Evolutionary conservation across 2,329 filamentous ascomycete genomes (phyloP), one percentile per base, ranked within the genome.

Genomic region (Epichloe amarillans): DNA sequence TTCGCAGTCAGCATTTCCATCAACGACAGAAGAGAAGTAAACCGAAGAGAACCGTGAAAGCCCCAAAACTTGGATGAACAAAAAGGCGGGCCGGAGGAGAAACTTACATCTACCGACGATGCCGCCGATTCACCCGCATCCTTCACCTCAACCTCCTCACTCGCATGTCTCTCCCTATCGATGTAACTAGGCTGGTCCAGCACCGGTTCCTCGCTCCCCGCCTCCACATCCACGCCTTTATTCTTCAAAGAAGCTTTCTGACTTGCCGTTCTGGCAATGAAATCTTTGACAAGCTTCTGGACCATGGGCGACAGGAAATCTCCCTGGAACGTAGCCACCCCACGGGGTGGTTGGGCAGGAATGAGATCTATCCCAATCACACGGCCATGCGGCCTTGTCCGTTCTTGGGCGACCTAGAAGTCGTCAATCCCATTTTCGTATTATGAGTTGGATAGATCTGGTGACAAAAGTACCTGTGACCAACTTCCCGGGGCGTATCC

Each of bases 361-460:
- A 98, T 88, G 48, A 98, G 78, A 65, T 98, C 93, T 60, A 98
- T 91, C 11, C 93, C 94, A 30, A 98, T 73, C 12, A 98, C 83
- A 42, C 84, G 80, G 8, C 90, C 89, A 44, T 77, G 69, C 0
- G 90, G 90, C 54, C 78, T 75, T 4, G 88, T 95, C 49, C 82
- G 78, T 54, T 88, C 84, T 36, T 86, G 72, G 17, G 93, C 93
- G 37, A 97, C 88, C 82, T 94, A 61, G 21, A 39, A 35, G 5
- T 23, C 4, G 5, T 42, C 17, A 43, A 30, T 26, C 17, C 12
- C 4, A 14, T 15, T 36, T 15, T 21, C 15, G 5, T 11, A 10
- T 2, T 4, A 44, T 17, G 33, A 45, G 3, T 12, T 6, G 10
- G 17, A 30, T 17, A 7, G 7, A 26, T 23, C 4, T 8, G 23